Evolutionary conservation across 1,284 basidiomycete species (phyloP), one percentile per base, ranked within the genome.

Genomic region (Fomitopsis pinicola): DNA sequence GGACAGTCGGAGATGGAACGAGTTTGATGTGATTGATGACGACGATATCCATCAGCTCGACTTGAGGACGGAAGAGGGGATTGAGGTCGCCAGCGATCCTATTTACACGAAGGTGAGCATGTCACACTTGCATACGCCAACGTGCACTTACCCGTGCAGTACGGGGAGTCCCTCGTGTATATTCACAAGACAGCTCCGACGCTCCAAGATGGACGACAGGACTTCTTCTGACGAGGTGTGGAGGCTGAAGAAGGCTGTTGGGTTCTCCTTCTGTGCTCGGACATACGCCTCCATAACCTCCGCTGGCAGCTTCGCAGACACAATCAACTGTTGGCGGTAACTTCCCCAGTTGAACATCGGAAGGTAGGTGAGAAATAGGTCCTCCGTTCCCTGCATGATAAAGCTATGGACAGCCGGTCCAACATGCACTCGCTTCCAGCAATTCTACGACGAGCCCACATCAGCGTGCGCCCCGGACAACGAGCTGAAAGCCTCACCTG

Each of bases 281-380:
- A 66, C 67, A 59, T 77, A 68, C 19, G 58, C 53, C 55, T 65
- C 66, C 12, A 63, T 67, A 10, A 62, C 65, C 6, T 61, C 38
- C 45, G 62, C 62, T 14, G 70, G 64, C 33, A 79, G 55, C 26
- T 74, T 69, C 9, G 66, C 76, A 17, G 67, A 71, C 36, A 80
- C 55, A 58, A 81, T 77, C 30, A 78, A 64, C 63, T 81, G 80
- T 42, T 68, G 68, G 22, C 77, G 75, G 44, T 71, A 67, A 62
- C 75, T 78, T n/a, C 70, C 76, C 57, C 72, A 72, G 58, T 79
- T 67, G 68, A 80, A 80, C 60, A 72, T 66, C 1, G 78, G 73
- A 40, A 72, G 63, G 61, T 79, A 74, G 17, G 74, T 71, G 35
- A 81, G 69, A 62, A 71, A 76, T 7, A 77, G 53, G 30, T 67